Evolutionary conservation across 176 grass and related monocot genomes (phyloP), one percentile per base, ranked within the genome.

Genomic region (Phragmites australis): DNA sequence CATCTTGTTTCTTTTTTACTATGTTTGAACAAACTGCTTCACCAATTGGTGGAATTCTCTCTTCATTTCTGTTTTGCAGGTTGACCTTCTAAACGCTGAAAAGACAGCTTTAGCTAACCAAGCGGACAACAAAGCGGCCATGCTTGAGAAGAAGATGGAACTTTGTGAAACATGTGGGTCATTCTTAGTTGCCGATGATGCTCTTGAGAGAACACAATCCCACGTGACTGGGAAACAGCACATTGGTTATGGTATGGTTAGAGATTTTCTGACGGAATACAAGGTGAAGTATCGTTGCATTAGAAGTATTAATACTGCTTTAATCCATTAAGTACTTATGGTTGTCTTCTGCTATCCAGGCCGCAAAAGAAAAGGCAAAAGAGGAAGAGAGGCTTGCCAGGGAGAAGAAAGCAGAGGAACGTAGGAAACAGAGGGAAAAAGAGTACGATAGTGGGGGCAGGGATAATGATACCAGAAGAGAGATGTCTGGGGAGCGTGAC

Each of bases 91-190:
- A 74, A 97, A 93, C 30, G 77, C 84, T 68, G 91, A 97, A 77
- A 97, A 97, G 78, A 87, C 91, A 39, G 84, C 86, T 45, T 83
- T 97, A 84, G 67, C 85, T 65, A 91, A 76, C 88, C 91, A 89
- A 87, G 68, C 84, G 48, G 85, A 91, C 76, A 91, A 80, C 64
- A 97, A 97, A 83, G 76, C 68, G 45, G 73, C 82, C 52, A 89
- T 93, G 49, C 88, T 97, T 91, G 94, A 97, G 70, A 97, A 97
- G 77, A 97, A 97, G 82, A 97, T 97, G 93, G 90, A 89, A 79
- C 88, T 97, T 31, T 97, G 93, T 58, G 93, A 97, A 73, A 90
- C 85, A 52, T 97, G 94, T 70, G 94, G 94, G 17, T 97, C 94
- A 22, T 97, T 97, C 81, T 85, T 97, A 80, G 85, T 97, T 68